These are phyloP conservation scores for Gracilaria vermiculophylla DNA, from an alignment of 23 red algal species.

Conservation along the genomic window DNA sequence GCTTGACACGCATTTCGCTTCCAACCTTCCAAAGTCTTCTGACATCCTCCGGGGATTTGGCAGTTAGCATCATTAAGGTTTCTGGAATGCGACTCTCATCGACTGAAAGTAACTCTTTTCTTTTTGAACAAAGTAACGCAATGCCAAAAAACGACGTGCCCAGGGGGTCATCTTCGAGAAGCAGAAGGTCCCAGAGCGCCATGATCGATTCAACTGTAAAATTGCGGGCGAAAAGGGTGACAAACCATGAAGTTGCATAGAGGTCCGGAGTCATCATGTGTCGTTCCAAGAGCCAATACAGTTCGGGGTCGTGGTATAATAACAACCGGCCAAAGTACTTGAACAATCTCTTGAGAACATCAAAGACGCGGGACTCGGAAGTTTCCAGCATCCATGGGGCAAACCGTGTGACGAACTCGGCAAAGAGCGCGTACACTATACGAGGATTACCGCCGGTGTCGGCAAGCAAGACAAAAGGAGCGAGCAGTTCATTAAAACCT, in stretches of 20 bases:
- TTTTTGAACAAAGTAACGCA: slow-evolving; percentile 73
- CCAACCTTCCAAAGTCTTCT: slow-evolving; percentile 73
- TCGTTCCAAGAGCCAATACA: slow-evolving; percentile 83
- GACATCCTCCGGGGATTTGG: slow-evolving; percentile 64
- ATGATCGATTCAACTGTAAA: slow-evolving; percentile 85
- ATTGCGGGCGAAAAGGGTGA: slow-evolving; percentile 96
- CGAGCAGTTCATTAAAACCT: slow-evolving; percentile 95
- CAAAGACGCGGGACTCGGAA: slow-evolving; percentile 75
- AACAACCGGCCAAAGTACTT: slow-evolving; percentile 83
- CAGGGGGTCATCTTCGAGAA: slow-evolving; percentile 89
- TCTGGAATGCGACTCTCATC: slow-evolving; percentile 87
- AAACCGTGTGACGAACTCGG: slow-evolving; percentile 74
- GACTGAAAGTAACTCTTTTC: slow-evolving; percentile 54
- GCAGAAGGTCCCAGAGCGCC: slow-evolving; percentile 88
- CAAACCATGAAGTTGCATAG: slow-evolving; percentile 92
- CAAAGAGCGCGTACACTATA: slow-evolving; percentile 85
- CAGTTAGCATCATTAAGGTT: slow-evolving; percentile 79
- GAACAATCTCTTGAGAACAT: slow-evolving; percentile 79
- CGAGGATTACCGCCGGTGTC: slow-evolving; percentile 75
- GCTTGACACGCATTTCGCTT: slow-evolving; percentile 46
- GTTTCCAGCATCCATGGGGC: slow-evolving; percentile 83
- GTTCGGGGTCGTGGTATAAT: slow-evolving; percentile 85
- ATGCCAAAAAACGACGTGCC: slow-evolving; percentile 86
- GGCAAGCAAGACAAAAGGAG: slow-evolving; percentile 87
- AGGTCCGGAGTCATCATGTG: slow-evolving; percentile 89